Conservation (phyloP, 768 basidiomycete genomes). For the Pholiota microspora region DNA sequence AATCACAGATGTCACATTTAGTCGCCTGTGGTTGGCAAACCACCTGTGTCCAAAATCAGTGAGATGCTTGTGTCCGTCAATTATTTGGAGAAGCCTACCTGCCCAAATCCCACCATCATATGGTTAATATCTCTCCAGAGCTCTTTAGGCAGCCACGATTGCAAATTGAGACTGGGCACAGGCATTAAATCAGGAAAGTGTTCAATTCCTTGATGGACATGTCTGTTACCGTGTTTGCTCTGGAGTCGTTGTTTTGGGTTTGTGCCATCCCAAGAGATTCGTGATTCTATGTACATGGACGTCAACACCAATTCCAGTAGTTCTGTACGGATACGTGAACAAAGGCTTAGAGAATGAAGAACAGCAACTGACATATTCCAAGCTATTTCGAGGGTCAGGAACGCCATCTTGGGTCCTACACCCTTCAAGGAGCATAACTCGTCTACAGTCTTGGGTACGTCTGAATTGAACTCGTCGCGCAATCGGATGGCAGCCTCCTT, state of each 20-base stretch:
- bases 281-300: slow-evolving; percentile 96
- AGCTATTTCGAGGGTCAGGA: slow-evolving; percentile 76
- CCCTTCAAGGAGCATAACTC: slow-evolving; percentile 86
- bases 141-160: slow-evolving; percentile 81
- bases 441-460: slow-evolving; percentile 87
- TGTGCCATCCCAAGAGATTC: slow-evolving; percentile 92
- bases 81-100: slow-evolving; percentile 42
- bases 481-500: slow-evolving; percentile 71
- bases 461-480: slow-evolving; percentile 70
- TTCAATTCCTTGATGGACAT: too few relatives aligned
- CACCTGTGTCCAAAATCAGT: slow-evolving; percentile 36
- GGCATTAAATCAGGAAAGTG: too few relatives aligned
- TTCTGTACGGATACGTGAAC: too few relatives aligned
- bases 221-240: slow-evolving; percentile 76
- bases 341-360: too few relatives aligned
- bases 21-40: slow-evolving; percentile 68
- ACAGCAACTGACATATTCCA: slow-evolving; percentile 80
- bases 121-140: slow-evolving; percentile 77
- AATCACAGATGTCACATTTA: slow-evolving; percentile 60
- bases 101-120: slow-evolving; percentile 81
- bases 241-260: slow-evolving; percentile 75
- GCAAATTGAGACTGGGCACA: slow-evolving; percentile 62
- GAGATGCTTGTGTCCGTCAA: neutral
- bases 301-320: slow-evolving; percentile 92
- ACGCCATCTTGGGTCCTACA: slow-evolving; percentile 97